These are phyloP conservation scores for Malus hybrid DNA, from an alignment of 331 rosid species.

Conservation along the genomic window DNA sequence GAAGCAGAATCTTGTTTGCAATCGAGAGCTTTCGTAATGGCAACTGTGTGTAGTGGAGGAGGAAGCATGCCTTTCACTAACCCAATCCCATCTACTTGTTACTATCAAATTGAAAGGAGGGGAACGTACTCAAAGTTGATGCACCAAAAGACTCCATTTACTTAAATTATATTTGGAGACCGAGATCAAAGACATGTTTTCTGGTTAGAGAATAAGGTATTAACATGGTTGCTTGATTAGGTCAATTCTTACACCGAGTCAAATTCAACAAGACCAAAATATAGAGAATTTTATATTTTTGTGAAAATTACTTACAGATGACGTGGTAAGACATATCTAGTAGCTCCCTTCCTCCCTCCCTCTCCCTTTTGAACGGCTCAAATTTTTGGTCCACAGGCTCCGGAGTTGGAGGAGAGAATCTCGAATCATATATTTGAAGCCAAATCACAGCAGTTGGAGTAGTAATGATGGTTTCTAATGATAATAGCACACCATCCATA, in stretches of 20 bases:
- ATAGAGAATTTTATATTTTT: too few relatives aligned
- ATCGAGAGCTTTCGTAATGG: conserved; percentile 12
- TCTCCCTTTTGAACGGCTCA: too few relatives aligned
- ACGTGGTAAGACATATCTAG: too few relatives aligned
- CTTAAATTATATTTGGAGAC: conserved; percentile 16
- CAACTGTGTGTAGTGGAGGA: conserved; percentile 18
- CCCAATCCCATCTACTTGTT: background rate
- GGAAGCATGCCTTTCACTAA: too few relatives aligned
- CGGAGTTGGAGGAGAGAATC: too few relatives aligned
- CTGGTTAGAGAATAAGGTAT: too few relatives aligned
- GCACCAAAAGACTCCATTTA: background rate
- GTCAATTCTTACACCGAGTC: too few relatives aligned
- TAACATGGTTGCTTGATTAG: too few relatives aligned
- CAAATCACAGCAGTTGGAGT: conserved; percentile 3
- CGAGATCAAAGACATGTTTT: background rate
- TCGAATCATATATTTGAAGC: background rate
- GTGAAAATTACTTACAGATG: too few relatives aligned
- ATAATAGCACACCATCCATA: conserved; percentile 17
- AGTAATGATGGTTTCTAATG: conserved; percentile 23
- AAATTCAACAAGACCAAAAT: too few relatives aligned
- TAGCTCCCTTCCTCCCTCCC: too few relatives aligned
- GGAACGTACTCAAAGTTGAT: conserved; percentile 13
- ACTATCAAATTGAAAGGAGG: conserved; percentile 18
- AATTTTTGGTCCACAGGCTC: too few relatives aligned
- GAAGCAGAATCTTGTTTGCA: conserved; percentile 22